Evolutionary conservation across 164 flowering plant species (phyloP).

Genomic region (Magnolia changhungtana): DNA sequence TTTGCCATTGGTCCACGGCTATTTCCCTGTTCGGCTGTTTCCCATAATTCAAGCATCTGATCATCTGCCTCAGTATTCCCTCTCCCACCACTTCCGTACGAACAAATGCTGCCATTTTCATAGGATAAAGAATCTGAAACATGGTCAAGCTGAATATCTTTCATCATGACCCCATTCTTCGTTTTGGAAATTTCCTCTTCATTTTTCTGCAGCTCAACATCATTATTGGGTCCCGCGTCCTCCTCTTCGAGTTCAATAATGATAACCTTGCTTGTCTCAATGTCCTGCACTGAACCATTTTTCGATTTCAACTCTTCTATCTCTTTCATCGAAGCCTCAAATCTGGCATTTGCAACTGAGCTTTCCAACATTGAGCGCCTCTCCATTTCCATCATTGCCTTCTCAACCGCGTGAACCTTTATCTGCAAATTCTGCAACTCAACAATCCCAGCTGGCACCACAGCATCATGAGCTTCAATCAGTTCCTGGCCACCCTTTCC

Average conservation of each 20-base stretch:
- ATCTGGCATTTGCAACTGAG: conserved; percentile 18
- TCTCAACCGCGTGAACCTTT: conserved; percentile 57
- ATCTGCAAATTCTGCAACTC: conserved; percentile 52
- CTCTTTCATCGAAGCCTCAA: conserved; percentile 30
- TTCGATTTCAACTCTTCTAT: conserved; percentile 31
- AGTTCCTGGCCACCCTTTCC: conserved; percentile 13
- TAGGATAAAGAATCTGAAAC: conserved; percentile 41
- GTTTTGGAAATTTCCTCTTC: conserved; percentile 29
- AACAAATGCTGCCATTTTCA: conserved; percentile 11
- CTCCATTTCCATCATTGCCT: conserved; percentile 39
- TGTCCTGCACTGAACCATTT: conserved; percentile 14
- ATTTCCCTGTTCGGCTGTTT: conserved; percentile 42
- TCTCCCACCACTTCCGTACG: conserved; percentile 19
- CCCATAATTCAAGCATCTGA: conserved; percentile 72
- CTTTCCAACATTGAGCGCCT: conserved; percentile 28
- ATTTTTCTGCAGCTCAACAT: conserved; percentile 21
- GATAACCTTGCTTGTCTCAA: conserved; percentile 14
- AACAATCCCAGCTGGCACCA: conserved; percentile 26
- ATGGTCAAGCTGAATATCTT: conserved; percentile 83
- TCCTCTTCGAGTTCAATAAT: conserved; percentile 8
- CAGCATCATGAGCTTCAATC: conserved; percentile 13
- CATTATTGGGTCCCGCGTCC: conserved; percentile 6
- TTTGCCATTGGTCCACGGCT: conserved; percentile 10
- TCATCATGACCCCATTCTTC: conserved; percentile 40
- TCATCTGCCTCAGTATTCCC: conserved; percentile 36